Base-by-base conservation (phyloP, 2,329 filamentous ascomycete genomes). In the Botryosphaeria agaves region DNA sequence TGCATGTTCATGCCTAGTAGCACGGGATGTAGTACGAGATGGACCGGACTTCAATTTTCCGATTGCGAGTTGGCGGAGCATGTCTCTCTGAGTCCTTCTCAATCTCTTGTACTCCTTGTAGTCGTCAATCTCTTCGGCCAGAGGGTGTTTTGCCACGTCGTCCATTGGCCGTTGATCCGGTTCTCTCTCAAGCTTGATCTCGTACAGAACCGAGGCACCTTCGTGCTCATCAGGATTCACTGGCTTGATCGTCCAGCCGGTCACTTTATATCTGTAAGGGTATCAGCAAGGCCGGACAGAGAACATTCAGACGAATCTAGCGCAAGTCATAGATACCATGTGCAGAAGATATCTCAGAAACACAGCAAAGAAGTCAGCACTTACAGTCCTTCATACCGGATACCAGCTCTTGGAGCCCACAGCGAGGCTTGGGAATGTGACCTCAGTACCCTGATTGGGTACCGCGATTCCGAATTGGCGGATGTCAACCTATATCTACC, bases 321-420 rank as follows among this genome's bases (percentile, higher is more conserved):
- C n/a, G n/a, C n/a, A n/a, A n/a, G n/a, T n/a, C n/a, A n/a, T n/a
- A n/a, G n/a, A n/a, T n/a, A n/a, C n/a, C n/a, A n/a, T n/a, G n/a
- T n/a, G n/a, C n/a, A n/a, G n/a, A n/a, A n/a, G n/a, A n/a, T n/a
- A n/a, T n/a, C n/a, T n/a, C n/a, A n/a, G n/a, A n/a, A n/a, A n/a
- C n/a, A n/a, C n/a, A n/a, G n/a, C 15, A 16, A 9, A 23, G 7
- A 28, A 16, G 19, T 28, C 14, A 18, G 1, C 28, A 49, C 57
- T 44, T 34, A 62, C 57, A 64, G 34, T 28, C 61, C 61, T 29
- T 64, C 61, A 34, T 63, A 64, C 42, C 61, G 41, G 5, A 64
- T 40, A 0, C 61, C 61, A 29, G 55, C 57, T 34, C 52, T 53
- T 3, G 61, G 61, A 7, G 54, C 51, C 52, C 53, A 61, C 18